Base-by-base conservation (phyloP, 1,284 basidiomycete genomes). In the Austropuccinia psidii region DNA sequence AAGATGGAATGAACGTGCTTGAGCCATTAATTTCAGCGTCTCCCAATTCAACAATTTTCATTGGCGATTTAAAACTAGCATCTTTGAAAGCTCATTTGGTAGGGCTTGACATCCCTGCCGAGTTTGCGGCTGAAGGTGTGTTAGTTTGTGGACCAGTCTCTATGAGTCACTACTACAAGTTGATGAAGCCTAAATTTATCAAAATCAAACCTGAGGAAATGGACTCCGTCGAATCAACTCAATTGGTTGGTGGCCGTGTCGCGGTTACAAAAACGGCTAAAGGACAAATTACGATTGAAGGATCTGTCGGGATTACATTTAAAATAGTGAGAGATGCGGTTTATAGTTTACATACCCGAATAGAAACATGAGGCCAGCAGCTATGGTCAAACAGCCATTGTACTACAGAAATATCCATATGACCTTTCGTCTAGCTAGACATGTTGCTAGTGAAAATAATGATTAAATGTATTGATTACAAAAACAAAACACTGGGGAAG, bases 41-140 rank as follows among this genome's bases (percentile, higher is more conserved):
- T 1, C 83, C 93, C 2, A 90, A 91, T 0, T 86, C 88, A 74
- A 93, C 93, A 0, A 90, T 93, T 8, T 94, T 95, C 87, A 95
- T 98, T 75, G 94, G 94, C 55, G 94, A 97, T 79, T 85, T 97
- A 54, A 93, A 93, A 79, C 84, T 98, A 33, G 91, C 91, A 0
- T 85, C 87, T 1, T 85, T 98, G 50, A 95, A 95, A 81, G 81
- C 87, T 17, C 86, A 89, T 8, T 83, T 98, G 17, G 85, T 87
- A 2, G 81, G 85, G 0, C 83, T 91, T 2, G 88, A 88, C 5
- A 87, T 97, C 60, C 88, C 90, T 35, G 91, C 93, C 0, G 93
- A 96, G 80, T 88, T 97, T 74, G 88, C 93, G 19, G 93, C 93
- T 24, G 93, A 96, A 81, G 94, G 94, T 83, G 89, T 95, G 7